Percentiles rank a stretch among this genome's conserved stretches.
These are phyloP conservation scores for Lojkania enalia DNA, from an alignment of 2,329 filamentous ascomycete species.

Conservation along the genomic window DNA sequence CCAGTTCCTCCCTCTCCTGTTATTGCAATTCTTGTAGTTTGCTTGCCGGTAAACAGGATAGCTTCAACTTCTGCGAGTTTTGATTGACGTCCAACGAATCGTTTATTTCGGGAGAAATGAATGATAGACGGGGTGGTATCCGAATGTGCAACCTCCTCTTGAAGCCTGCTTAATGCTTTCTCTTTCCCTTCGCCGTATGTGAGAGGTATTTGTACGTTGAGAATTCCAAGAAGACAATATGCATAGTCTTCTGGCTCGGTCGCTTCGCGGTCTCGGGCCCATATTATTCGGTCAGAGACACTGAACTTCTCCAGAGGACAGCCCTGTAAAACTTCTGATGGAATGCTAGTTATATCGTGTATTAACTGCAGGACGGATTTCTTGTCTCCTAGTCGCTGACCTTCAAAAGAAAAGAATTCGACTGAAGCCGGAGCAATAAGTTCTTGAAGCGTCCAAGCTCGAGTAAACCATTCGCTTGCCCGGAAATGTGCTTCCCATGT, in stretches of 20 bases:
- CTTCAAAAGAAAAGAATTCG: slow-evolving; percentile 21
- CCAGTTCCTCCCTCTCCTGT: slow-evolving; percentile 22
- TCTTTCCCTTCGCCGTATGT: too few species aligned
- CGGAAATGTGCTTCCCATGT: slow-evolving; percentile 18
- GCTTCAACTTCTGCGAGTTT: slow-evolving; percentile 31
- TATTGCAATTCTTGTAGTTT: slow-evolving; percentile 23
- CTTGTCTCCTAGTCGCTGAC: too few species aligned
- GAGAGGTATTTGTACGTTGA: slow-evolving; percentile 18
- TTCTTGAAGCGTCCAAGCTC: too few species aligned
- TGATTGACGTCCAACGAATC: slow-evolving; percentile 35
- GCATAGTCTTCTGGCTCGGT: slow-evolving; percentile 27
- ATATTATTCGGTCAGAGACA: too few species aligned
- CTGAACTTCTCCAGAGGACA: too few species aligned
- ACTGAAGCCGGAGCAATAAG: slow-evolving; percentile 19
- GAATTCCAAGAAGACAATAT: slow-evolving; percentile 27
- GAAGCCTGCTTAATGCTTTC: slow-evolving; percentile 12
- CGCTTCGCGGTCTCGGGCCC: slow-evolving; percentile 12
- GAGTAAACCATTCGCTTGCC: slow-evolving; percentile 18
- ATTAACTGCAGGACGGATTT: too few species aligned
- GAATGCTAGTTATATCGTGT: too few species aligned
- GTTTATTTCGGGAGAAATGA: slow-evolving; percentile 29
- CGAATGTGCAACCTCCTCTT: too few species aligned
- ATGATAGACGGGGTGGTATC: slow-evolving; percentile 19
- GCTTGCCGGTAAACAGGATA: slow-evolving; percentile 23
- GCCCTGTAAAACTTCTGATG: too few species aligned